These are phyloP conservation scores for Achaetomiella virescens DNA, from an alignment of 495 filamentous ascomycete genomes.

Conservation along the genomic window DNA sequence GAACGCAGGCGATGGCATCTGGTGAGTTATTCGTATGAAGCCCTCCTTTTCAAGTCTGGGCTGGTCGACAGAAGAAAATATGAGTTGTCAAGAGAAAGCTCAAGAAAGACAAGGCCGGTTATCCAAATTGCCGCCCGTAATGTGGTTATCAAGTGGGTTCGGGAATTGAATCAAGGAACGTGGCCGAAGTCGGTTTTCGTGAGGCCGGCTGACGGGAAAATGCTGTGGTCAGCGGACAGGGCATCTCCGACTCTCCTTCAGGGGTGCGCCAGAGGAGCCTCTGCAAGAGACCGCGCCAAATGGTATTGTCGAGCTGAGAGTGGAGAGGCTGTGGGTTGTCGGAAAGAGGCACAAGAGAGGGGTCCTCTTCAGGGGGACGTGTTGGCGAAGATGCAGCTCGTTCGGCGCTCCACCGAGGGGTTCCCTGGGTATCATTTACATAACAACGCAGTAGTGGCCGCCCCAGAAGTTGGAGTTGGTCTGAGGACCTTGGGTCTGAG, in stretches of 20 bases:
- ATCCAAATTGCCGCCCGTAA: not conserved
- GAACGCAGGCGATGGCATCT: too few relatives aligned
- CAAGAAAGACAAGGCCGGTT: not conserved
- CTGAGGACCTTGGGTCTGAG: constrained; percentile 27
- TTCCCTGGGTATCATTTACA: constrained; percentile 29
- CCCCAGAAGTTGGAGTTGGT: constrained; percentile 28
- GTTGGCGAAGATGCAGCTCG: not conserved
- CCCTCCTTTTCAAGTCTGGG: not conserved
- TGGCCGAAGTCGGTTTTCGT: not conserved
- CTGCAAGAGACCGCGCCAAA: not conserved
- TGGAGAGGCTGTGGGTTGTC: not conserved
- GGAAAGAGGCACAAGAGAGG: not conserved
- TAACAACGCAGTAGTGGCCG: constrained; percentile 35
- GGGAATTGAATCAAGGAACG: not conserved
- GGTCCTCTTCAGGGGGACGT: not conserved
- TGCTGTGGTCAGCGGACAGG: not conserved
- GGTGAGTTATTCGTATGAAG: too few relatives aligned
- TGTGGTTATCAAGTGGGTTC: not conserved
- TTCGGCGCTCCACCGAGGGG: not conserved
- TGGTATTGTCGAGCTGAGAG: constrained; percentile 1
- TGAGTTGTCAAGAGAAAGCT: not conserved
- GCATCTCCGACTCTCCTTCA: not conserved
- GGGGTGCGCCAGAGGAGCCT: too few relatives aligned
- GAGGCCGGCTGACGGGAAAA: not conserved
- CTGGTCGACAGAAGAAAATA: not conserved